A percentile compares a stretch with the other conserved stretches of the same genome.
Conservation (phyloP, 2,329 filamentous ascomycete genomes). For the Fusarium tricinctum region DNA sequence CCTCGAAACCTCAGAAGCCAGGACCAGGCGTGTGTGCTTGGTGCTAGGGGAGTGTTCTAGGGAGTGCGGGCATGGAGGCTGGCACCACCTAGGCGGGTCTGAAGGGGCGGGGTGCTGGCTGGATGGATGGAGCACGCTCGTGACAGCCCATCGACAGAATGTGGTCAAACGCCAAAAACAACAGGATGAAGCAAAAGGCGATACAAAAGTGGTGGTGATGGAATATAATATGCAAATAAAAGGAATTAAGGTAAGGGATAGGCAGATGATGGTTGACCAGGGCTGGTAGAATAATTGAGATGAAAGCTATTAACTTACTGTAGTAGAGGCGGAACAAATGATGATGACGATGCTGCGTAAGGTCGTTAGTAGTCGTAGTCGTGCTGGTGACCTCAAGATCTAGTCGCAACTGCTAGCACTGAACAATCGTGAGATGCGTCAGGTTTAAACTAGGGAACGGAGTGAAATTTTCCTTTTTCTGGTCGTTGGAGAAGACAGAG, state of each 20-base stretch:
- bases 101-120: conserved; percentile 52
- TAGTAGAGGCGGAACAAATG: conserved; percentile 25
- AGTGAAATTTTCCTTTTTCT: conserved; percentile 34
- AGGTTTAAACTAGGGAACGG: conserved; percentile 27
- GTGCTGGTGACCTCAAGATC: conserved; percentile 42
- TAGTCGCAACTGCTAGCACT: conserved; percentile 45
- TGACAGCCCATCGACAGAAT: conserved; percentile 50
- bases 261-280: conserved; percentile 10
- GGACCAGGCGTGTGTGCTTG: conserved; percentile 41
- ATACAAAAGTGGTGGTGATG: conserved; percentile 11
- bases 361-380: conserved; percentile 32
- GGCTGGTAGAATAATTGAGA: conserved; percentile 12
- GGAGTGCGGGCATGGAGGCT: conserved; percentile 49
- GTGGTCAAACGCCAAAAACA: conserved; percentile 29
- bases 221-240: background rate
- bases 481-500: conserved; percentile 27
- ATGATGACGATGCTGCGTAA: conserved; percentile 45
- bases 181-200: conserved; percentile 20
- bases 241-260: background rate
- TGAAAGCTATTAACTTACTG: conserved; percentile 38
- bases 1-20: conserved; percentile 32
- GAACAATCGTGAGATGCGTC: conserved; percentile 43
- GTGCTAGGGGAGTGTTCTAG: conserved; percentile 42
- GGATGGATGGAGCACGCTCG: conserved; percentile 52
- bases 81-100: conserved; percentile 50